Conservation (phyloP, 2,329 filamentous ascomycete genomes). For the Epichloe uncinata region DNA sequence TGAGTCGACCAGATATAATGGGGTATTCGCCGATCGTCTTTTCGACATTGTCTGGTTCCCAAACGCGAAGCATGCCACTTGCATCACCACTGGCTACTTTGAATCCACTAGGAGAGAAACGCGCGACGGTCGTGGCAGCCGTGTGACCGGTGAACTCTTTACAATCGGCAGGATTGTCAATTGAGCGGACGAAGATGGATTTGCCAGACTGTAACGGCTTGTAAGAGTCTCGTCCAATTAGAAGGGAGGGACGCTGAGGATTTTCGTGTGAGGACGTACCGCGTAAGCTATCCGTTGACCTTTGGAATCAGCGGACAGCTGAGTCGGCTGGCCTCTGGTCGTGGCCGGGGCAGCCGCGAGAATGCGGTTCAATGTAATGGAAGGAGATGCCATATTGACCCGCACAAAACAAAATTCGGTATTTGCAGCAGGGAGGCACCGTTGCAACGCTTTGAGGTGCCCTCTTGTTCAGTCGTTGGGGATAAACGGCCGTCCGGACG, state of each 20-base stretch:
- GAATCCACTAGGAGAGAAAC: constrained; percentile 88
- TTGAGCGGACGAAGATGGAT: constrained; percentile 89
- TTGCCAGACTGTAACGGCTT: constrained; percentile 61
- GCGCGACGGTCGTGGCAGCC: constrained; percentile 75
- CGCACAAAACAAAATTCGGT: neutral
- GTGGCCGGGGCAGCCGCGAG: constrained; percentile 79
- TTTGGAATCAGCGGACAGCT: constrained; percentile 76
- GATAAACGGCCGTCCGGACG: neutral
- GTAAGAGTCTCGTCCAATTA: constrained; percentile 1
- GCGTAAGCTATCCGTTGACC: constrained; percentile 89
- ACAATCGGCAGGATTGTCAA: constrained; percentile 73
- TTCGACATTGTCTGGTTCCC: constrained; percentile 76
- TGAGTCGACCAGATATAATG: constrained; percentile 89
- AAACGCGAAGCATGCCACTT: constrained; percentile 73
- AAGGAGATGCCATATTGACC: constrained; percentile 23
- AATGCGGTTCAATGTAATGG: constrained; percentile 51
- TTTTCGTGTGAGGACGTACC: constrained; percentile 35
- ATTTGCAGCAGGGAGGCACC: neutral
- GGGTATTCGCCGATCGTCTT: constrained; percentile 88
- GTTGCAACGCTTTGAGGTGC: neutral
- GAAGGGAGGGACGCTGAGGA: neutral
- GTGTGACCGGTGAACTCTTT: constrained; percentile 93
- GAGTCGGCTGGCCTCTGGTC: constrained; percentile 73
- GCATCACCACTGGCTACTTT: constrained; percentile 89
- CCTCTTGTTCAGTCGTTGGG: neutral